Conservation (phyloP, 2,329 filamentous ascomycete genomes). For the Xylaria sp. region DNA sequence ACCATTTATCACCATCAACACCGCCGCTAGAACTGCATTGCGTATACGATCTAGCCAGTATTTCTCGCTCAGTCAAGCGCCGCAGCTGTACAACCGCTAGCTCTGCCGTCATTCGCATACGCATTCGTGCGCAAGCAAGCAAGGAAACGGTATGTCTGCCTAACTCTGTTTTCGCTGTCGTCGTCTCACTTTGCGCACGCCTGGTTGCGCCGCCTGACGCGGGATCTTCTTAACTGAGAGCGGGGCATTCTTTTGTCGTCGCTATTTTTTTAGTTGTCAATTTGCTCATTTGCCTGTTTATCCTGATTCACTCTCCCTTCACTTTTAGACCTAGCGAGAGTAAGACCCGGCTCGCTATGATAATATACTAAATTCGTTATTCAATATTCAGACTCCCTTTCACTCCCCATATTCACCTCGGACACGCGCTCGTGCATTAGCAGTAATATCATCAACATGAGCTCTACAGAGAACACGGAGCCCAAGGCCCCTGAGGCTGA, state of each 20-base stretch:
- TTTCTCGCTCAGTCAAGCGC: constrained; percentile 14
- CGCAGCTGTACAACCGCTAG: constrained; percentile 14
- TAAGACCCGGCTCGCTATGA: not conserved
- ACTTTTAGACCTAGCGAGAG: not conserved
- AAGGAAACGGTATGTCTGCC: constrained; percentile 35
- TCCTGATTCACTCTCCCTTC: not conserved
- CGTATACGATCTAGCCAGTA: constrained; percentile 24
- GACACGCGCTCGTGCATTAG: constrained; percentile 14
- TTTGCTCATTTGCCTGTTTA: not conserved
- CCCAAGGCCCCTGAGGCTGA: constrained; percentile 61
- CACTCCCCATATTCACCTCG: not conserved
- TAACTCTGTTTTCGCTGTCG: constrained; percentile 24
- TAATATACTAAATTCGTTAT: constrained; percentile 24
- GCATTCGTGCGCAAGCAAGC: constrained; percentile 21
- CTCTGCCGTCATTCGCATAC: constrained; percentile 13
- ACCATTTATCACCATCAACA: not conserved
- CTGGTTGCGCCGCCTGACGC: constrained; percentile 28
- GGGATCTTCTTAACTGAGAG: constrained; percentile 11
- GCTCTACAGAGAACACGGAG: constrained; percentile 61
- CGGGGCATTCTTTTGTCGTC: constrained; percentile 27
- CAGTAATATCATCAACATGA: constrained; percentile 54
- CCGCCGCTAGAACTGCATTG: constrained; percentile 22
- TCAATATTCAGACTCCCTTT: constrained; percentile 14
- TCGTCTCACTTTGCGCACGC: not conserved
- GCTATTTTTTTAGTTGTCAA: constrained; percentile 12